Base-by-base conservation (phyloP, 768 basidiomycete genomes). In the Trichaptum fuscoviolaceum region DNA sequence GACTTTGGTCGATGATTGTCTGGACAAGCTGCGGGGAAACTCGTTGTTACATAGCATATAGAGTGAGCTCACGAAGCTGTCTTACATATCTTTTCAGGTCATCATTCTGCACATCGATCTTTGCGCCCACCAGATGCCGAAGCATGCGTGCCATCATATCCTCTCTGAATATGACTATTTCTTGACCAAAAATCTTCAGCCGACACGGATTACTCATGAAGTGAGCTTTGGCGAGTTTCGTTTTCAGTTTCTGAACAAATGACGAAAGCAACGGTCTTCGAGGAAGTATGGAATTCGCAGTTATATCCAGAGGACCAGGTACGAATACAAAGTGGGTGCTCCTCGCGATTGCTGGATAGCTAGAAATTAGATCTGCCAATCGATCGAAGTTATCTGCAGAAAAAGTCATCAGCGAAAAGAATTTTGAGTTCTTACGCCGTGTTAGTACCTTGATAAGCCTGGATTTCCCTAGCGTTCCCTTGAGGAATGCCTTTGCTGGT, bases 71-170 rank as follows among this genome's bases (percentile, higher is more conserved):
- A 7, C n/a, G 63, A 36, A 68, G 67, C 12, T 64, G 12, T 71
- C 93, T 72, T 74, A 96, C 96, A 78, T 90, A 96, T 81, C 91
- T 85, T 77, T 94, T 95, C 74, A 97, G 78, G 72, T 94, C 90
- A 58, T 90, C 90, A 68, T 88, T 90, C 61, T 84, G 81, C 25
- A 88, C 86, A 60, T 91, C 85, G 1, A 89, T 88, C 73, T 97
- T 97, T 36, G 96, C 88, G 10, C 92, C 89, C 6, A 98, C 88
- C 24, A 93, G 84, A 75, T 98, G 97, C 70, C 97, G 81, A 68
- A 99, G 78, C 93, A 99, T 95, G 70, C 89, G 84, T 1, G 93
- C 85, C 95, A 99, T 98, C 62, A 89, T 75, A 74, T 99, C 95
- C 71, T 99, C 94, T 57, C 97, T 82, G 73, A 92, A 97, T 26